phyloP scores from a whole-genome alignment of 345 rosid genomes.

The Alliaria petiolata region DNA sequence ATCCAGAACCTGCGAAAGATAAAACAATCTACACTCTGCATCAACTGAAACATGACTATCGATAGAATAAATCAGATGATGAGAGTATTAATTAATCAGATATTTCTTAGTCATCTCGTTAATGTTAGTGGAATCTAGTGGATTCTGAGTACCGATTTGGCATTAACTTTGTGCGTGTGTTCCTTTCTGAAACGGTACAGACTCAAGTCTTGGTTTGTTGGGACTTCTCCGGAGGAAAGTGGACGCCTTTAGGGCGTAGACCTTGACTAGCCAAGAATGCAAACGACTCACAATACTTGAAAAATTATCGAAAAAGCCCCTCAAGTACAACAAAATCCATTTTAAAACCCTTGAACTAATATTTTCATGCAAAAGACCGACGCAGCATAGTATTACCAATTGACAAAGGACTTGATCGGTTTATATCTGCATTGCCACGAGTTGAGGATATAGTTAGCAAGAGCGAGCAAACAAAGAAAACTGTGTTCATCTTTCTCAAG shows the following conservation, averaged over 20 bases:
- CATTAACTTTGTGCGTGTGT: not conserved
- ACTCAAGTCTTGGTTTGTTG: not conserved
- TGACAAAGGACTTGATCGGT: constrained; percentile 24
- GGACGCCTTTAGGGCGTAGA: not conserved
- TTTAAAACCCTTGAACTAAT: not conserved
- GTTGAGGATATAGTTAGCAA: constrained; percentile 16
- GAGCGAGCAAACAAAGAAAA: not conserved
- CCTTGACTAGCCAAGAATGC: not conserved
- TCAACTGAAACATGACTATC: no score
- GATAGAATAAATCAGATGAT: no score
- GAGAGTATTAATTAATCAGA: no score
- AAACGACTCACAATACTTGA: not conserved
- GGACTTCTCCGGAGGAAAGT: not conserved
- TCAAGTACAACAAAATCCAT: not conserved
- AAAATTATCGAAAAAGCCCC: not conserved
- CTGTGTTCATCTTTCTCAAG: not conserved
- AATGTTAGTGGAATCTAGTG: not conserved
- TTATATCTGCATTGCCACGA: constrained; percentile 20
- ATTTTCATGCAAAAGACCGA: no score
- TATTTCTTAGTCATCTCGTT: no score
- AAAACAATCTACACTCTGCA: no score
- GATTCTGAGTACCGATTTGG: not conserved
- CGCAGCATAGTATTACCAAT: not conserved
- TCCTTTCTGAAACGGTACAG: no score
- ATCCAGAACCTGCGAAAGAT: no score